Evolutionary conservation across 148 eudicot genomes (phyloP).

Genomic region (Chenopodium suecicum): DNA sequence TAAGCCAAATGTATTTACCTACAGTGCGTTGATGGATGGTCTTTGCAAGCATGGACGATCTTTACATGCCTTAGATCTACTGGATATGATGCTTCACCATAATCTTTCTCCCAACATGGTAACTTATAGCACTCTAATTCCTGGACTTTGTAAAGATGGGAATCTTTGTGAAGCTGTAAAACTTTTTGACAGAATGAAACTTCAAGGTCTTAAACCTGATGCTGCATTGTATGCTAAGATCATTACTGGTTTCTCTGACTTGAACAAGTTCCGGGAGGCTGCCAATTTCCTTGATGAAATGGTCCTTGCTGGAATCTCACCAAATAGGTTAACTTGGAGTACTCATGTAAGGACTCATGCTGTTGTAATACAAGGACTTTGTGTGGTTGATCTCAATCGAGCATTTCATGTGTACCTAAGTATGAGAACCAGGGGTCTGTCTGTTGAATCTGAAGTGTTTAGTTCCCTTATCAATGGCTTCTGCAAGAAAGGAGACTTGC

Average conservation of each 20-base stretch:
- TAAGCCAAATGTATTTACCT: constrained; percentile 83
- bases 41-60: constrained; percentile 68
- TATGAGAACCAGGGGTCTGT: constrained; percentile 75
- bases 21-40: constrained; percentile 79
- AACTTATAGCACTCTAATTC: constrained; percentile 74
- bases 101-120: constrained; percentile 66
- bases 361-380: constrained; percentile 68
- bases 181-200: constrained; percentile 85
- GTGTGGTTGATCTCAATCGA: constrained; percentile 47
- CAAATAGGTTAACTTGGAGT: constrained; percentile 81
- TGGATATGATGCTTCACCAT: constrained; percentile 56
- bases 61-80: constrained; percentile 51
- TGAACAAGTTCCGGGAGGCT: constrained; percentile 64
- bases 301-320: constrained; percentile 72
- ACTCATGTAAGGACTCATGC: constrained; percentile 69
- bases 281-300: constrained; percentile 92
- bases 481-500: constrained; percentile 64
- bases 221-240: constrained; percentile 76
- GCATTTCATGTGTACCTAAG: constrained; percentile 71
- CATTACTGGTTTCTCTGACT: constrained; percentile 54
- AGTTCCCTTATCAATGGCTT: constrained; percentile 44
- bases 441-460: constrained; percentile 66
- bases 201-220: constrained; percentile 88
- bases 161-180: constrained; percentile 56
- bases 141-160: constrained; percentile 82